Conservation (phyloP, 495 filamentous ascomycete species). For the Penicillium lagena region DNA sequence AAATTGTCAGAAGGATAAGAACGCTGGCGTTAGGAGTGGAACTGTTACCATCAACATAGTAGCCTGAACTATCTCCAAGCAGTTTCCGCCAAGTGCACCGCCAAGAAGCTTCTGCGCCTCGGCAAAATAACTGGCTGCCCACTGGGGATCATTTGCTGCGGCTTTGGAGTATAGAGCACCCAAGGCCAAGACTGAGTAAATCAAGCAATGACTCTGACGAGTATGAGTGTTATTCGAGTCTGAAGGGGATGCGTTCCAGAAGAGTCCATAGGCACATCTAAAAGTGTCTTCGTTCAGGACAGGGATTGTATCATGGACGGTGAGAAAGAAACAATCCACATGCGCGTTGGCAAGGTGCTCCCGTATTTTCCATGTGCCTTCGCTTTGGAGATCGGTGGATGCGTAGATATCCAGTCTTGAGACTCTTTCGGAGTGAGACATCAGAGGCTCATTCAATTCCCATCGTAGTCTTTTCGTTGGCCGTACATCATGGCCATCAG, state of each 20-base stretch:
- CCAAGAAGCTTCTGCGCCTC: not conserved
- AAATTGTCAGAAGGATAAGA: not conserved
- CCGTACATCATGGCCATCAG: not conserved
- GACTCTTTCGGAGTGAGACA: no score
- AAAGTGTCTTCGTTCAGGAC: not conserved
- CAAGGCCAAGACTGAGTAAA: slow-evolving; percentile 2
- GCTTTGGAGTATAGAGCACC: slow-evolving; percentile 1
- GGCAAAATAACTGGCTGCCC: not conserved
- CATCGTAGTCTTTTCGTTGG: not conserved
- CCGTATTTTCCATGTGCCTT: no score
- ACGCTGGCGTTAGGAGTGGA: no score
- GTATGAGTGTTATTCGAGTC: not conserved
- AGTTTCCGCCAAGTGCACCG: not conserved
- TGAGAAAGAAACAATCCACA: not conserved
- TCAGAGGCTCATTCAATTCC: no score
- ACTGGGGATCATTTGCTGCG: not conserved
- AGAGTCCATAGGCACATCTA: not conserved
- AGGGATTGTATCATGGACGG: not conserved
- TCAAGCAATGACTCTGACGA: not conserved
- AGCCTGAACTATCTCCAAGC: slow-evolving; percentile 1
- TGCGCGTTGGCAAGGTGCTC: not conserved
- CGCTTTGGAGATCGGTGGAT: no score
- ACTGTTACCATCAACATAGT: slow-evolving; percentile 2
- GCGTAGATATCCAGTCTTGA: no score
- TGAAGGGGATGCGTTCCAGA: not conserved